Conservation (phyloP, 176 grass and related monocot genomes). For the Eremochloa ophiuroides region DNA sequence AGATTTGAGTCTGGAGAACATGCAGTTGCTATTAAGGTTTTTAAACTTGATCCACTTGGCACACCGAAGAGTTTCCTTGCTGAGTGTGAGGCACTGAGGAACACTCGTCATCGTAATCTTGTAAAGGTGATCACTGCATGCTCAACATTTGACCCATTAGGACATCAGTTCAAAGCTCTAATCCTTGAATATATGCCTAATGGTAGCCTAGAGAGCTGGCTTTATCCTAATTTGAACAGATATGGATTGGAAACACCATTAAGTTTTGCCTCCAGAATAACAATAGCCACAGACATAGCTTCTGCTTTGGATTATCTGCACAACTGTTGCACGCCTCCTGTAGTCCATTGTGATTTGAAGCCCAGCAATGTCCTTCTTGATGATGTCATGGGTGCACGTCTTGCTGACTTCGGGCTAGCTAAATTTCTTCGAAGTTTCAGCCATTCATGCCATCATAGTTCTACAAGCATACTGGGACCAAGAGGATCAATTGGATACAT, state of each 20-base stretch:
- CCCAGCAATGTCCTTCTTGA: not conserved
- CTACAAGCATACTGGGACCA: not conserved
- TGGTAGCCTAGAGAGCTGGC: not conserved
- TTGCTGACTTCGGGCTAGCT: not conserved
- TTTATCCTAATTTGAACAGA: not conserved
- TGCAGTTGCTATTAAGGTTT: slow-evolving; percentile 28
- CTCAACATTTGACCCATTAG: not conserved
- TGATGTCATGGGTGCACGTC: not conserved
- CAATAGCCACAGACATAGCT: not conserved
- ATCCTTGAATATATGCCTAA: not conserved
- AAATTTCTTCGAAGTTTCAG: not conserved
- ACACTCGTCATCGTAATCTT: slow-evolving; percentile 36
- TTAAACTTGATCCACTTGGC: slow-evolving; percentile 10
- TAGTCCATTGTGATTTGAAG: not conserved
- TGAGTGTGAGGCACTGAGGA: slow-evolving; percentile 43
- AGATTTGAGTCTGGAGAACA: not conserved
- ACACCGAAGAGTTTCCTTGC: slow-evolving; percentile 16
- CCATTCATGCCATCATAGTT: not conserved
- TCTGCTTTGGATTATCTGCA: not conserved
- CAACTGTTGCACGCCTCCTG: not conserved
- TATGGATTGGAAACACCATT: not conserved
- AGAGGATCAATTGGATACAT: not conserved
- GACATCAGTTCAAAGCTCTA: not conserved
- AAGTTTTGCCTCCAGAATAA: not conserved
- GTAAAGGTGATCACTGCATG: not conserved